Evolutionary conservation across 306 rosid species (phyloP).

Genomic region (Sphenostylis stenocarpa): DNA sequence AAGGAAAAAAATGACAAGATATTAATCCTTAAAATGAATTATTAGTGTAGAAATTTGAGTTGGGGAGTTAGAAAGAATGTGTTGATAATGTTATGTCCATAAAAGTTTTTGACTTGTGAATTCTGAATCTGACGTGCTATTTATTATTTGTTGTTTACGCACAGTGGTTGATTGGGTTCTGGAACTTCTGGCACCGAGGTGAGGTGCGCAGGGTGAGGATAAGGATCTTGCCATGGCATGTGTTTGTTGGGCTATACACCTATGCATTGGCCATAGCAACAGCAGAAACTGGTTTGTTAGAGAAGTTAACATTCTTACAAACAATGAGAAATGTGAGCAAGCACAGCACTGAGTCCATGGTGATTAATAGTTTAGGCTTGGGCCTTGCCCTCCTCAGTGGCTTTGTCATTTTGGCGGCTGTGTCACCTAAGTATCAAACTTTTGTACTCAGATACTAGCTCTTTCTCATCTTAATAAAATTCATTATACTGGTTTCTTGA

Average conservation of each 20-base stretch:
- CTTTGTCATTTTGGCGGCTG: conserved; percentile 66
- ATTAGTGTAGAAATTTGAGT: too few relatives aligned
- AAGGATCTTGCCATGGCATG: conserved; percentile 84
- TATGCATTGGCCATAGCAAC: conserved; percentile 82
- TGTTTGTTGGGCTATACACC: conserved; percentile 76
- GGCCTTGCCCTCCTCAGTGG: conserved; percentile 66
- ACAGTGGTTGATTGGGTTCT: conserved; percentile 88
- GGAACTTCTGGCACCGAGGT: conserved; percentile 91
- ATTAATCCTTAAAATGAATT: too few relatives aligned
- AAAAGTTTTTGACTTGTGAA: too few relatives aligned
- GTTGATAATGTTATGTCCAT: too few relatives aligned
- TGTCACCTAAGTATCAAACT: conserved; percentile 64
- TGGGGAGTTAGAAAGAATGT: too few relatives aligned
- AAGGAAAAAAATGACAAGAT: too few relatives aligned
- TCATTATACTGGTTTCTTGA: too few relatives aligned
- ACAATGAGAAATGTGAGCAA: conserved; percentile 55
- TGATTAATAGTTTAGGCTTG: conserved; percentile 72
- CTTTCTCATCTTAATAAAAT: conserved; percentile 37
- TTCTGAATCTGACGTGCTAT: neutral
- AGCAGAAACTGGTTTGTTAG: conserved; percentile 87
- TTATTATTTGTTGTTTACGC: neutral
- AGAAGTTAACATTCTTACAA: conserved; percentile 82
- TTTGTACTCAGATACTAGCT: conserved; percentile 50
- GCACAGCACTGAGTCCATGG: conserved; percentile 57
- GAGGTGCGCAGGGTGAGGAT: conserved; percentile 55